A percentile compares a stretch with the other conserved stretches of the same genome.
These are phyloP conservation scores for Aspergillus sp. DNA, from an alignment of 2,329 filamentous ascomycete species.

Conservation along the genomic window DNA sequence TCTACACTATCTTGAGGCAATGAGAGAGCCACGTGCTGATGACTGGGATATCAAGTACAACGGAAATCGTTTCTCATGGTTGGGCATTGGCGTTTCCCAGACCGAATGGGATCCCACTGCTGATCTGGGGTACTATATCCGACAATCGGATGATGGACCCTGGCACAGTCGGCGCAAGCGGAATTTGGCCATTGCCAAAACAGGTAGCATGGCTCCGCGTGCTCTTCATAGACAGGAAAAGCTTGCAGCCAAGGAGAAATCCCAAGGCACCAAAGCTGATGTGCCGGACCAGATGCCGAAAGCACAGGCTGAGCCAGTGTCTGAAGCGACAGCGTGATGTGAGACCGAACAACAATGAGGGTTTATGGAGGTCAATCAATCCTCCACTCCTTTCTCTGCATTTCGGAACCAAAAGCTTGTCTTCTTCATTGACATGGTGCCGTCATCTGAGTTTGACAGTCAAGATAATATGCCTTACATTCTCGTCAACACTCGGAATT, in stretches of 20 bases:
- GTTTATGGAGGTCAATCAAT: no score
- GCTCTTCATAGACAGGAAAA: not conserved
- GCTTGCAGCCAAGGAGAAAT: not conserved
- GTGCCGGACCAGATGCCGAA: no score
- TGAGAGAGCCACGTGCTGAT: constrained; percentile 21
- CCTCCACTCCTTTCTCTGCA: no score
- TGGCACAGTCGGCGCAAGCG: constrained; percentile 13
- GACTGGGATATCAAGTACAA: constrained; percentile 25
- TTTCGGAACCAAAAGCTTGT: no score
- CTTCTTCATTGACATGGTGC: no score
- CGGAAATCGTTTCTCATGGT: constrained; percentile 20
- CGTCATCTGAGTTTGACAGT: no score
- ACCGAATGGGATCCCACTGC: constrained; percentile 19
- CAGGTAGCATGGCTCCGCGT: not conserved
- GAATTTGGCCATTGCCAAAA: not conserved
- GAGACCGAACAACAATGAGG: no score
- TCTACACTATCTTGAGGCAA: constrained; percentile 25
- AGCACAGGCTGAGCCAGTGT: no score
- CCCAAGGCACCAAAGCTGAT: not conserved
- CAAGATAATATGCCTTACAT: no score
- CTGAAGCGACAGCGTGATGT: no score
- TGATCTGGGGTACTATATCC: constrained; percentile 21
- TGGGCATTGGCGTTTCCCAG: constrained; percentile 24
- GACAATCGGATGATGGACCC: constrained; percentile 26
- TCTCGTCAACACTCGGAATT: no score